Evolutionary conservation across 495 filamentous ascomycete genomes (phyloP), one percentile per base, ranked within the genome.

Genomic region (Amniculicola lignicola): DNA sequence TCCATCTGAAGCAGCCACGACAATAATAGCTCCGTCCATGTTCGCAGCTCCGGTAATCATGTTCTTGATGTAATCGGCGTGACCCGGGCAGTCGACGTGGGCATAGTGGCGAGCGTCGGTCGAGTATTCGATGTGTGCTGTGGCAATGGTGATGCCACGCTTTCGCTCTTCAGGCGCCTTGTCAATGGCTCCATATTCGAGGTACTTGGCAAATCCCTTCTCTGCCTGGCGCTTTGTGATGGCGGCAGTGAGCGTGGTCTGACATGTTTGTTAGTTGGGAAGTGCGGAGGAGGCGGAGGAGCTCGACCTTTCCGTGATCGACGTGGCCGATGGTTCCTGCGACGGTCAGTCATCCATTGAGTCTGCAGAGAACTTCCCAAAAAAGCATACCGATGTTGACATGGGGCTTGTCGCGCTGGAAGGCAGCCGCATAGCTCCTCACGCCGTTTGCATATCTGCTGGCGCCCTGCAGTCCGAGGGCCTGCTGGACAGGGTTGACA

Each of bases 11-110:
- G 93, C 93, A 70, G 93, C 94, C 66, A 97, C 94, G 54, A 98
- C 93, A 73, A 98, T 95, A 68, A 98, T 89, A 61, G 93, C 92
- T 69, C 93, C 91, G 65, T 96, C 91, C 91, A 96, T 96, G 79
- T 84, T 89, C 59, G 92, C 89, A 54, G 91, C 88, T 80, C 91
- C 91, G 62, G 91, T 96, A 73, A 96, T 96, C 91, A 96, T 96
- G 83, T 98, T 98, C 84, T 98, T 98, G 76, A 98, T 96, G 80
- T 97, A 98, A 89, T 98, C 93, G 70, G 93, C 93, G 83, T 98
- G 93, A 73, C 93, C 93, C 49, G 93, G 93, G 74, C 93, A 98
- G 82, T 98, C 93, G 77, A 98, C 93, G 82, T 98, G 93, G 66
- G 93, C 90, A 77, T 98, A 98, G 77, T 98, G 93, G 61, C 94